Evolutionary conservation across 2,329 filamentous ascomycete genomes (phyloP), one percentile per base, ranked within the genome.

Genomic region (Ophiostoma montium): DNA sequence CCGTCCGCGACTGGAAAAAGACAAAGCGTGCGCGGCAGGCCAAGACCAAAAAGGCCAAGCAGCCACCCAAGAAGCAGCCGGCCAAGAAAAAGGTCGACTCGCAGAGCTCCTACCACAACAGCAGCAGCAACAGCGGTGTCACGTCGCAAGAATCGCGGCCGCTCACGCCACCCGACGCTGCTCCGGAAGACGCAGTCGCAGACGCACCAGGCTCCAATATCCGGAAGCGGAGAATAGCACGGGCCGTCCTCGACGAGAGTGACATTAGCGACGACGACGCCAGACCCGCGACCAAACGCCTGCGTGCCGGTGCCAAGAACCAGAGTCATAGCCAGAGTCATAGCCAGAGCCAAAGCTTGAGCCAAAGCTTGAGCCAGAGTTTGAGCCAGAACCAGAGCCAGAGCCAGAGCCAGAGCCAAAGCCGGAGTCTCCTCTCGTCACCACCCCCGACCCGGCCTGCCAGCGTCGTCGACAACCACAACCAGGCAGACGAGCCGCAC

Each of bases 1-100:
- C 62, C 2, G 45, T 63, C 13, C 46, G 50, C 19, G 57, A 55
- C 11, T 64, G 62, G 62, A 56, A 62, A 45, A n/a, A 30, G n/a
- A 36, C 35, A 31, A 46, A 46, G 38, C 16, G 41, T 18, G 23
- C 39, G 3, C 39, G 39, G 23, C 31, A 35, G 38, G 7, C 31
- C 16, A 23, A 44, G 48, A 10, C 42, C 13, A 19, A 16, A 35
- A 43, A 38, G 31, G 13, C 31, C 18, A 27, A 36, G 35, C 15
- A 19, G 35, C 35, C 16, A 8, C 9, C 35, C 6, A 36, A 16
- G 18, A 19, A 19, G 7, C 13, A n/a, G 7, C 7, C 13, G n/a
- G 35, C 13, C 35, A n/a, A 16, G 15, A 42, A 42, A 23, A 31
- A 42, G 5, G 15, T 27, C 23, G 8, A 42, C 23, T 11, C 39